Percentiles rank a stretch among this genome's conserved stretches.
These are phyloP conservation scores for Ganoderma resinaceum DNA, from an alignment of 1,284 basidiomycete genomes.

Conservation along the genomic window DNA sequence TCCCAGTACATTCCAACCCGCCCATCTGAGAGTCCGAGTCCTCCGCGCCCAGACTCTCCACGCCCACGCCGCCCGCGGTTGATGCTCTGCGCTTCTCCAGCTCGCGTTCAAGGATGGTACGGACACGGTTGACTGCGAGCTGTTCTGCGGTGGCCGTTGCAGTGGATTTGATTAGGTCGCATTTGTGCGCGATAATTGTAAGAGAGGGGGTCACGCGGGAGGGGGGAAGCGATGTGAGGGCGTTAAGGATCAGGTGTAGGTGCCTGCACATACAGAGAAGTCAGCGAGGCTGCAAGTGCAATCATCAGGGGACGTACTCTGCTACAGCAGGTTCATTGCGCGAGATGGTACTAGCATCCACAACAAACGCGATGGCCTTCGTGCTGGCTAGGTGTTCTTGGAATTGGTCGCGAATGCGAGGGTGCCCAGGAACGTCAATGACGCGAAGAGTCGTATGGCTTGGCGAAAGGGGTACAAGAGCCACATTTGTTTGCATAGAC, in stretches of 20 bases:
- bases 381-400: constrained; percentile 65
- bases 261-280: constrained; percentile 55
- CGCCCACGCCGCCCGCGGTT: constrained; percentile 65
- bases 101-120: constrained; percentile 79
- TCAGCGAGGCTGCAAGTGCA: background rate
- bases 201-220: constrained; percentile 66
- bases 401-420: constrained; percentile 76
- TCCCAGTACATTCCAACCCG: constrained; percentile 42
- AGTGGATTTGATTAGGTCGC: constrained; percentile 66
- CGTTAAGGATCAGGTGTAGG: constrained; percentile 71
- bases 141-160: constrained; percentile 51
- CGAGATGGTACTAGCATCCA: constrained; percentile 77
- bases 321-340: constrained; percentile 75
- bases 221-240: constrained; percentile 74
- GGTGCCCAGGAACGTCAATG: constrained; percentile 81
- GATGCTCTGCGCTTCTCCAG: constrained; percentile 75
- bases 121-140: constrained; percentile 72
- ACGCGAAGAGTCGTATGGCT: constrained; percentile 53
- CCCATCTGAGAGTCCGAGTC: constrained; percentile 39
- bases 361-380: constrained; percentile 74
- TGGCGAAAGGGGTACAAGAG: constrained; percentile 50
- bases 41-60: constrained; percentile 69
- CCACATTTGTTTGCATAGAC: constrained; percentile 74
- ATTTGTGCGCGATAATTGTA: constrained; percentile 77
- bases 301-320: constrained; percentile 59